Conservation (phyloP, 2,329 filamentous ascomycete species). For the Beauveria sp. region DNA sequence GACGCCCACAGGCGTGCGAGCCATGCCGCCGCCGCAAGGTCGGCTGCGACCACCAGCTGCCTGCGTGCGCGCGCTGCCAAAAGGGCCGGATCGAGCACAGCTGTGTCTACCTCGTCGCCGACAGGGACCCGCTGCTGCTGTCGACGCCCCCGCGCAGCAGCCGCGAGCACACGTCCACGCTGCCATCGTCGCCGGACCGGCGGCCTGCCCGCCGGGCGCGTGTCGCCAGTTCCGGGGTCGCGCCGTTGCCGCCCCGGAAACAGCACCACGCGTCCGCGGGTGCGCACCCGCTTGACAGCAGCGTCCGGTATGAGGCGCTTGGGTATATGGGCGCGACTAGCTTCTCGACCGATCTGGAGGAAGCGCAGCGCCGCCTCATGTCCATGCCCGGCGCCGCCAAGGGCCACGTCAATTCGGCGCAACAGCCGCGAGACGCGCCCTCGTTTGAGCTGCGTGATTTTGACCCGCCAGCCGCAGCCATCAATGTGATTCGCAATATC, state of each 20-base stretch:
- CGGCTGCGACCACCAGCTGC: conserved; percentile 30
- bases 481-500: conserved; percentile 9
- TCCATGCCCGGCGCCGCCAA: conserved; percentile 6
- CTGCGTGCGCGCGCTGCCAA: conserved; percentile 27
- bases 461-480: background rate
- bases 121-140: background rate
- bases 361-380: conserved; percentile 9
- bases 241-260: background rate
- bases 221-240: background rate
- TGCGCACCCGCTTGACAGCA: background rate
- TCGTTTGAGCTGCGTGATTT: background rate
- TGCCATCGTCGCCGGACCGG: background rate
- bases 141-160: background rate
- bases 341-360: conserved; percentile 18
- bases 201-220: background rate
- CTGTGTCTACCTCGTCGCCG: conserved; percentile 25
- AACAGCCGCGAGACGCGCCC: background rate
- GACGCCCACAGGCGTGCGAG: conserved; percentile 18
- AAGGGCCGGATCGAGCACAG: conserved; percentile 23
- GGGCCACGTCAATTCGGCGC: background rate
- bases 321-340: conserved; percentile 32
- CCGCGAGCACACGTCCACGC: background rate
- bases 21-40: conserved; percentile 30
- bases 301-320: conserved; percentile 9
- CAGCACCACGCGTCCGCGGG: background rate